Evolutionary conservation across 2,329 filamentous ascomycete species (phyloP), one percentile per base, ranked within the genome.

Genomic region (Aspergillus luchuensis): DNA sequence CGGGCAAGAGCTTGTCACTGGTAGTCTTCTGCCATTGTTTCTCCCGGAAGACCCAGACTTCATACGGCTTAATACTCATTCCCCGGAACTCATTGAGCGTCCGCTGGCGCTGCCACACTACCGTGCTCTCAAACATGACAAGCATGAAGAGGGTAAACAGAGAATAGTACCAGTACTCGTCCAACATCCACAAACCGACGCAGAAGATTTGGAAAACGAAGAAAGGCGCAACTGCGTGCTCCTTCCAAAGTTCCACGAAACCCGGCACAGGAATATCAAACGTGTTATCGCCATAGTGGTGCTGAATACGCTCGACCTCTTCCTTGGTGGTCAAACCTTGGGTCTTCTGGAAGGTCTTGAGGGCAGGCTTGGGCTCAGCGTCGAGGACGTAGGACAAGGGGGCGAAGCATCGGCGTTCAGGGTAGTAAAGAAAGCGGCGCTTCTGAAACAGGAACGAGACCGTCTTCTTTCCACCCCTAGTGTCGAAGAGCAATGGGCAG

Each of bases 101-200:
- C 68, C 94, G 87, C 84, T 99, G 95, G 63, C 95, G 89, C 81
- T 99, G 95, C 96, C 95, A 99, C 15, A 99, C 96, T 39, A 99
- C 96, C 2, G 95, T 99, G 76, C 93, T 97, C 81, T 99, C 95
- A 70, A 99, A 99, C 61, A 87, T 89, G 67, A 99, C 92, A 58
- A 99, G 87, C 96, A 99, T 99, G 81, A 98, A 93, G 21, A 99
- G 88, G 0, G 96, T 99, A 79, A 99, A 99, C 19, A 99, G 86
- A 63, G 95, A 98, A 81, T 99, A 99, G 82, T 99, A 99, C 95
- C 96, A 99, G 80, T 98, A 99, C 79, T 99, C 96, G 74, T 99
- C 95, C 74, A 99, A 82, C 88, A 98, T 91, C 95, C 95, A 99
- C 63, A 99, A 82, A 15, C 95, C 96, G 60, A 99, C 95, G 71